phyloP scores from a whole-genome alignment of 192 early-diverging fungal genomes.

The Dissophora ornata region DNA sequence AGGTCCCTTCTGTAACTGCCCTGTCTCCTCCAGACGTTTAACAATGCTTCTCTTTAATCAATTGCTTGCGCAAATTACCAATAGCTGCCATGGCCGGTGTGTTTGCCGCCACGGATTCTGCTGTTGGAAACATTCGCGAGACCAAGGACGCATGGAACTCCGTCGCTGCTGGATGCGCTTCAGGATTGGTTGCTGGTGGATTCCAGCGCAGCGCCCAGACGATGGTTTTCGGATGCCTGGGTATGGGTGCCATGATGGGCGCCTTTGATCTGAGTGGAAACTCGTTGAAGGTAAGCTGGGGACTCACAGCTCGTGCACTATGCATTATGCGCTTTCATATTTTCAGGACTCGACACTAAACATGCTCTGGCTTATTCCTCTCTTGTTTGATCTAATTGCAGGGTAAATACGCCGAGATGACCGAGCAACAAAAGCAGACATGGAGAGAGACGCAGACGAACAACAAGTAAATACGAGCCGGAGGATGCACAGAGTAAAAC shows the following conservation, averaged over 20 bases:
- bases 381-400: slow-evolving; percentile 2
- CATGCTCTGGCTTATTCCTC: too few relatives aligned
- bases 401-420: slow-evolving; percentile 57
- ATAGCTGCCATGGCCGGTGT: slow-evolving; percentile 84
- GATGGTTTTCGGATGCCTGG: slow-evolving; percentile 70
- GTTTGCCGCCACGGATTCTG: slow-evolving; percentile 75
- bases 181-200: slow-evolving; percentile 75
- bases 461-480: slow-evolving; percentile 34
- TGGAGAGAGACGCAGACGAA: slow-evolving; percentile 59
- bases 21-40: too few relatives aligned
- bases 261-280: slow-evolving; percentile 74
- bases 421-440: slow-evolving; percentile 56
- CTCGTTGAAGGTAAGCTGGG: slow-evolving; percentile 61
- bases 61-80: too few relatives aligned
- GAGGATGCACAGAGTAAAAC: neutral
- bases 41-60: too few relatives aligned
- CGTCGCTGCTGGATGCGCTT: slow-evolving; percentile 76
- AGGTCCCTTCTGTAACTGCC: too few relatives aligned
- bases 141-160: slow-evolving; percentile 79
- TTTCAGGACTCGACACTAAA: too few relatives aligned
- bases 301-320: neutral
- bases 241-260: slow-evolving; percentile 74
- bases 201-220: slow-evolving; percentile 68
- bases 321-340: too few relatives aligned
- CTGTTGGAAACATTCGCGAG: slow-evolving; percentile 66